Conservation (phyloP, 495 filamentous ascomycete genomes). For the Lindgomyces ingoldianus region DNA sequence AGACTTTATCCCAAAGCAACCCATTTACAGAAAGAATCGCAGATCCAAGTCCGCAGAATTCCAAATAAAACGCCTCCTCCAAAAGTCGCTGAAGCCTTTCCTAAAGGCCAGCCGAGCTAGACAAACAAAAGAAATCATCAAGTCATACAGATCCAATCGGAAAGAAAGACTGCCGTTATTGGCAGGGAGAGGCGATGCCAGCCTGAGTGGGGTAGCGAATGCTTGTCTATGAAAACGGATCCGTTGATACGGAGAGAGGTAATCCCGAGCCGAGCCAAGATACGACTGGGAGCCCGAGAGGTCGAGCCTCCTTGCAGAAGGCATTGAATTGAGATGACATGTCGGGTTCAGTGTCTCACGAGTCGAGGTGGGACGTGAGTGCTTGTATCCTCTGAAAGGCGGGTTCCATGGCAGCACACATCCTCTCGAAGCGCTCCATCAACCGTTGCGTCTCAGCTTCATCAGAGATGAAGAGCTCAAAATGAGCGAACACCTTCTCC, state of each 20-base stretch:
- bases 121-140: not conserved
- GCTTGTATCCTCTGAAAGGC: constrained; percentile 25
- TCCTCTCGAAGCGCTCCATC: constrained; percentile 33
- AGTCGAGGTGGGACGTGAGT: constrained; percentile 31
- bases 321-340: not conserved
- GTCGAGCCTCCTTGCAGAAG: constrained; percentile 4
- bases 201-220: constrained; percentile 4
- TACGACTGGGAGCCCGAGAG: constrained; percentile 15
- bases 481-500: constrained; percentile 60
- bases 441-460: constrained; percentile 43
- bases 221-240: not conserved
- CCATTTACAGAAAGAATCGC: no score
- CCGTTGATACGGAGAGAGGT: not conserved
- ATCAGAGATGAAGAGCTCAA: constrained; percentile 62
- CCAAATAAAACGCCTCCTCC: no score
- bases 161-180: not conserved
- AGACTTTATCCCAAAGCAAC: no score
- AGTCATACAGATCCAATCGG: not conserved
- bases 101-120: not conserved
- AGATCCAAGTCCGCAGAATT: no score
- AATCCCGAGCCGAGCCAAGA: not conserved
- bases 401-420: constrained; percentile 33
- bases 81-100: not conserved
- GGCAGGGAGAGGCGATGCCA: not conserved
- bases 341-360: not conserved